Evolutionary conservation across 2,329 filamentous ascomycete genomes (phyloP).

Genomic region (Venturia asperata): DNA sequence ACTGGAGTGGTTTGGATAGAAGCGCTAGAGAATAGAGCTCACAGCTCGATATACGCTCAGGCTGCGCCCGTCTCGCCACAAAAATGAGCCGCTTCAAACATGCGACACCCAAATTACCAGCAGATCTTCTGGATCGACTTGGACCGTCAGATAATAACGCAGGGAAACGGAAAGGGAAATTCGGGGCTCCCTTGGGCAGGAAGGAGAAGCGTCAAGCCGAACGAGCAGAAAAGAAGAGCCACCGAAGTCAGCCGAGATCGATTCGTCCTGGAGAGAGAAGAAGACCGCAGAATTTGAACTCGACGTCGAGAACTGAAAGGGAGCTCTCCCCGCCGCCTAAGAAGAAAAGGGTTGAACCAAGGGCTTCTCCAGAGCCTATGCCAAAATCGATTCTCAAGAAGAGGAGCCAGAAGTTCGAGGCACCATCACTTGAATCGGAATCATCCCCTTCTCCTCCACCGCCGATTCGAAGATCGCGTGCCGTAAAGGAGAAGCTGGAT

Average conservation of each 20-base stretch:
- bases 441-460: constrained; percentile 5
- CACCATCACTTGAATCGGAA: background rate
- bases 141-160: constrained; percentile 23
- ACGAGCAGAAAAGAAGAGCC: constrained; percentile 17
- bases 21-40: background rate
- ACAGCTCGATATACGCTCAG: background rate
- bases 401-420: constrained; percentile 22
- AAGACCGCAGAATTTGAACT: constrained; percentile 23
- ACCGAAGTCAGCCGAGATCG: constrained; percentile 16
- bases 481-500: constrained; percentile 57
- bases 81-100: constrained; percentile 15
- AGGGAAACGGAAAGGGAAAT: constrained; percentile 21
- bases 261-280: constrained; percentile 27
- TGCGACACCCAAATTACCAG: constrained; percentile 40
- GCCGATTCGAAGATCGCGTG: background rate
- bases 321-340: constrained; percentile 20
- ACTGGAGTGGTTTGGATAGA: background rate
- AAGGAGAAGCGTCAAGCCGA: constrained; percentile 57
- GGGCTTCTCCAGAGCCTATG: constrained; percentile 23
- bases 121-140: constrained; percentile 39
- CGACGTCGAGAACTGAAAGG: constrained; percentile 22
- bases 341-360: constrained; percentile 4
- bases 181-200: constrained; percentile 33
- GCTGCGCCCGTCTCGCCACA: background rate
- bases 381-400: constrained; percentile 33